A percentile compares a stretch with the other conserved stretches of the same genome.
These are phyloP conservation scores for Chlorella sp. DNA, from an alignment of 139 green algal genomes.

Conservation along the genomic window DNA sequence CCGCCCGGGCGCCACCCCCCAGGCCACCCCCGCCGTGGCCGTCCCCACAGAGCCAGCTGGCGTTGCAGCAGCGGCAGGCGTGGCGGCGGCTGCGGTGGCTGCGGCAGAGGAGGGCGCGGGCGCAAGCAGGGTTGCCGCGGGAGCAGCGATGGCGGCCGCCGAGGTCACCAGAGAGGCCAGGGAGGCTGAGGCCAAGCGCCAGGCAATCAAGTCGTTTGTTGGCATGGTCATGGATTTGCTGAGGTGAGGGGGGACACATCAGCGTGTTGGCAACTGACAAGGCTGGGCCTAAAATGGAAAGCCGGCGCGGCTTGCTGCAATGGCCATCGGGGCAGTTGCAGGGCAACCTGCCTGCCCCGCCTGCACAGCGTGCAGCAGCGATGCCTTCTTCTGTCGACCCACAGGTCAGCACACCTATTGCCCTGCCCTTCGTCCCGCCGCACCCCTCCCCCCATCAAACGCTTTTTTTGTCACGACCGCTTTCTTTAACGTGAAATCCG, in stretches of 20 bases:
- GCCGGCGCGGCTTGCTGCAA: not conserved
- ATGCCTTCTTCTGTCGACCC: not conserved
- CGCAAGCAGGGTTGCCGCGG: not conserved
- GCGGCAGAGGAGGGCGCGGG: not conserved
- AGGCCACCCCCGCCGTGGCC: not conserved
- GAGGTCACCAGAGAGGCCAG: conserved; percentile 3
- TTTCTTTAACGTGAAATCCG: too few relatives aligned
- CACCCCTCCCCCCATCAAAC: too few relatives aligned
- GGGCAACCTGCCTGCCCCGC: not conserved
- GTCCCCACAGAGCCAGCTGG: not conserved
- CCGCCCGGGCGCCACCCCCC: not conserved
- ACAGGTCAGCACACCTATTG: not conserved
- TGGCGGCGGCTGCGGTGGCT: conserved; percentile 21
- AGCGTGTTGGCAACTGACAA: not conserved
- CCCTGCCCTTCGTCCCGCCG: not conserved
- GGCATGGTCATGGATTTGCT: conserved; percentile 52
- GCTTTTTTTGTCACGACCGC: too few relatives aligned
- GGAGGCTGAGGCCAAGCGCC: conserved; percentile 48
- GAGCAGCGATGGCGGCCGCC: not conserved
- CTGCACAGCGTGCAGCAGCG: not conserved
- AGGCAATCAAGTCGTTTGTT: conserved; percentile 48
- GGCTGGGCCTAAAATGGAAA: not conserved
- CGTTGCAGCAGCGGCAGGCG: conserved; percentile 26
- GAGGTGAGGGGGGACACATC: conserved; percentile 4
- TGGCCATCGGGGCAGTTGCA: not conserved